A percentile compares a stretch with the other conserved stretches of the same genome.
Evolutionary conservation across 2,329 filamentous ascomycete species (phyloP).

Genomic region (Cladophialophora immunda): DNA sequence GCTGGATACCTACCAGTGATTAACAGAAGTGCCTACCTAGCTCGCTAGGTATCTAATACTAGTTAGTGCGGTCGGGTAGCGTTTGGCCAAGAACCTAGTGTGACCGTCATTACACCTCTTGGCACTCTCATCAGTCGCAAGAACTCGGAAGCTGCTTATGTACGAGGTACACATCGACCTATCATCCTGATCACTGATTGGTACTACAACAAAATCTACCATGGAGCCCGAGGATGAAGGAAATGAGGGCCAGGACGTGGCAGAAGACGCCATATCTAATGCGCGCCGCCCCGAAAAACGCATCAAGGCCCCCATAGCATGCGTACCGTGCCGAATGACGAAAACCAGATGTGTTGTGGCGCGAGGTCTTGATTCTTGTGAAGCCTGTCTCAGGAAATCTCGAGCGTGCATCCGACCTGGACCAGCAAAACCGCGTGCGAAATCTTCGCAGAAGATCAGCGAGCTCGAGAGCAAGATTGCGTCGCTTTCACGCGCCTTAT

Average conservation of each 20-base stretch:
- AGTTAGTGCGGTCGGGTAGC: too few species aligned
- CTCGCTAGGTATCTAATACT: too few species aligned
- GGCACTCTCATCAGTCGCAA: too few species aligned
- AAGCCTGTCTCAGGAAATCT: slow-evolving; percentile 81
- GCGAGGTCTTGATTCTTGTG: slow-evolving; percentile 58
- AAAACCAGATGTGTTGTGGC: slow-evolving; percentile 34
- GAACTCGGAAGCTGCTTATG: too few species aligned
- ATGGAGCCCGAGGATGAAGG: not conserved
- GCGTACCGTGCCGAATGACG: slow-evolving; percentile 34
- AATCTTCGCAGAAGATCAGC: slow-evolving; percentile 24
- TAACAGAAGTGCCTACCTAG: too few species aligned
- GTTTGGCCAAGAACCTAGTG: too few species aligned
- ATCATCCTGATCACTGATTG: too few species aligned
- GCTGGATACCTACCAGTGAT: too few species aligned
- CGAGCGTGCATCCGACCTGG: slow-evolving; percentile 50
- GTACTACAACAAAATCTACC: not conserved
- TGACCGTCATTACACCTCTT: too few species aligned
- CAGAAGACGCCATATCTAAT: not conserved
- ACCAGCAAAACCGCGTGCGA: slow-evolving; percentile 20
- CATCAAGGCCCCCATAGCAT: slow-evolving; percentile 27
- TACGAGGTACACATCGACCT: too few species aligned
- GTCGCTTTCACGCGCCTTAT: slow-evolving; percentile 14
- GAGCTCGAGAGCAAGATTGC: slow-evolving; percentile 28
- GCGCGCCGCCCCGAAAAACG: not conserved
- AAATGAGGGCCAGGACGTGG: not conserved